Percentiles rank a stretch among this genome's conserved stretches.
Conservation (phyloP, 148 eudicot genomes). For the Camellia lanceoleosa region DNA sequence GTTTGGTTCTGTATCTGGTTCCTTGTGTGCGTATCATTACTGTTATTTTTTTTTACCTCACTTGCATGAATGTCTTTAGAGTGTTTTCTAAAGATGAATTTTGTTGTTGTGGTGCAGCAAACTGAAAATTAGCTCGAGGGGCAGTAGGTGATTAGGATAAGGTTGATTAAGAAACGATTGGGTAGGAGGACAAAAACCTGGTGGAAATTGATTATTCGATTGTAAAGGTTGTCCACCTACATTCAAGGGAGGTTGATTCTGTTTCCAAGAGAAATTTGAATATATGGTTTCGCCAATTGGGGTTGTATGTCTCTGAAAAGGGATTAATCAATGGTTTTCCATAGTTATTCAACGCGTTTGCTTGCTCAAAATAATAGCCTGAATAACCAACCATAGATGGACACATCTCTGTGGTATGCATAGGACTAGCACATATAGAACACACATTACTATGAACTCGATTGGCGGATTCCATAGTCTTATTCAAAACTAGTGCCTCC, state of each 20-base stretch:
- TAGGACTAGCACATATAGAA: background rate
- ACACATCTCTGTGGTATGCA: background rate
- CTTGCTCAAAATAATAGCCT: background rate
- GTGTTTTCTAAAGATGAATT: background rate
- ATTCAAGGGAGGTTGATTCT: background rate
- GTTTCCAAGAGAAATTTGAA: background rate
- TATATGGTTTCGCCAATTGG: background rate
- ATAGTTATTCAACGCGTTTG: background rate
- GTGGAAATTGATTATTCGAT: background rate
- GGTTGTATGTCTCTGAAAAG: background rate
- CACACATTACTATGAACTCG: too few species aligned
- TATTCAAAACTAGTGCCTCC: too few species aligned
- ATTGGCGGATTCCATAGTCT: too few species aligned
- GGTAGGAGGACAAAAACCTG: background rate
- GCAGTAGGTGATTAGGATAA: background rate
- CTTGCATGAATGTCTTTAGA: background rate
- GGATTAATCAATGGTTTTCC: background rate
- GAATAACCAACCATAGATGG: background rate
- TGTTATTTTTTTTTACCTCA: too few species aligned
- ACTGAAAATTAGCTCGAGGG: background rate
- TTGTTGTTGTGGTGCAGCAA: background rate
- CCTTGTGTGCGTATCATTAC: too few species aligned
- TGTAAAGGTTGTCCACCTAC: background rate
- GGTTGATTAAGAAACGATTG: background rate
- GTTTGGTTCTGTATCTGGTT: too few species aligned